Base-by-base conservation (phyloP, 106 monocot species). In the Posidonia australis region DNA sequence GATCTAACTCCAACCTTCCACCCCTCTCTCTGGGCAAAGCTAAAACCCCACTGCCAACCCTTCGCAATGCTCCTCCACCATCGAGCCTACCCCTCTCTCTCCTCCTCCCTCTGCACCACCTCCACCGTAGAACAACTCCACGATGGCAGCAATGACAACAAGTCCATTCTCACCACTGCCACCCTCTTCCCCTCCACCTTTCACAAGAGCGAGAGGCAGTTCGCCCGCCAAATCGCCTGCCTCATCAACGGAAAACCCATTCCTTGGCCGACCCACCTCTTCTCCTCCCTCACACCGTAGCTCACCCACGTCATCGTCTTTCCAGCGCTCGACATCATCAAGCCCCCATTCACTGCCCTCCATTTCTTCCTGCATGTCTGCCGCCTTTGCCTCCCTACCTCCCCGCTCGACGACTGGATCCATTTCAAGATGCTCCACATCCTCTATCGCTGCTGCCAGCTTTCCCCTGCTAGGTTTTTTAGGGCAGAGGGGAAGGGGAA, bases 401-500 rank as follows among this genome's bases (percentile, higher is more conserved):
- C 54, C 45, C 68, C 70, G 58, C 65, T 79, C 49, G 67, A 71
- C 57, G 76, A 82, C 63, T 62, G 64, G 17, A 53, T 69, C 44
- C 69, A 69, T 45, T 65, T 41, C 74, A 74, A 74, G 69, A 70
- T 70, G 61, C 79, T 79, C 58, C 69, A 60, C 9, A 64, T 79
- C 73, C 76, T 76, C 62, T 70, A 58, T 70, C 80, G 67, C 58
- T 66, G 48, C 70, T 64, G 45, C 44, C n/a, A 70, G 70, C 86
- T 72, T 66, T 60, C 81, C 72, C 22, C 68, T 52, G 77, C 82
- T 22, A 54, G 29, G 17, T n/a, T n/a, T n/a, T n/a, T n/a, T n/a
- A n/a, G n/a, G n/a, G n/a, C n/a, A n/a, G n/a, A n/a, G n/a, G n/a
- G n/a, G n/a, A n/a, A n/a, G n/a, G n/a, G n/a, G n/a, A n/a, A n/a